These are phyloP conservation scores for Macrophomina phaseolina DNA, from an alignment of 2,329 filamentous ascomycete genomes.

Conservation along the genomic window DNA sequence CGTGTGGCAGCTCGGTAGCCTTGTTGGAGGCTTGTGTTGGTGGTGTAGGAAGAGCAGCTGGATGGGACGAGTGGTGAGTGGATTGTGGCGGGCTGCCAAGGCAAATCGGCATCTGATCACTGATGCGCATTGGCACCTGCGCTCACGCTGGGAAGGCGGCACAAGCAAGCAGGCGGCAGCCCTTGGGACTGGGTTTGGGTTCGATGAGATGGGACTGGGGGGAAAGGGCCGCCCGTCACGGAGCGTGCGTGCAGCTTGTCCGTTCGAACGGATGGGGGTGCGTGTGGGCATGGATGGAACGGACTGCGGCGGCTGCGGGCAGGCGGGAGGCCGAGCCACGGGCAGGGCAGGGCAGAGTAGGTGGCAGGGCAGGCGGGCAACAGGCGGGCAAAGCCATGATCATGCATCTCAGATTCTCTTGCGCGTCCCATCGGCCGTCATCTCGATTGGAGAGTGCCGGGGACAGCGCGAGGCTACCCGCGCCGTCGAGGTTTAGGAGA, in stretches of 20 bases:
- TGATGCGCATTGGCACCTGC: constrained; percentile 13
- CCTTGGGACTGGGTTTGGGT: not conserved
- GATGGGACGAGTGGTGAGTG: not conserved
- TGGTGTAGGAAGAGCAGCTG: not conserved
- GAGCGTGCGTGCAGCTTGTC: not conserved
- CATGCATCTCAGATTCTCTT: constrained; percentile 17
- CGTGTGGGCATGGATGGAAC: constrained; percentile 2
- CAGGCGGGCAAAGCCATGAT: not conserved
- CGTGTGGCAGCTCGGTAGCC: constrained; percentile 7
- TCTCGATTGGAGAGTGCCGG: constrained; percentile 22
- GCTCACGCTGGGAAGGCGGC: not conserved
- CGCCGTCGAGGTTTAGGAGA: not conserved
- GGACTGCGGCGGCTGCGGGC: not conserved
- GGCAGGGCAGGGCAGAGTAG: no score
- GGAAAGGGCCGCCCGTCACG: not conserved
- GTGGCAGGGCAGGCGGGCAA: no score
- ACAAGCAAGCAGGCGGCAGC: not conserved
- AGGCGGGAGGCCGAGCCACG: not conserved
- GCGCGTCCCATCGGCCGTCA: constrained; percentile 15
- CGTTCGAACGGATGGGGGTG: not conserved
- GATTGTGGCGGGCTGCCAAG: not conserved
- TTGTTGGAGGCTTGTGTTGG: constrained; percentile 5
- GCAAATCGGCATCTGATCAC: constrained; percentile 7
- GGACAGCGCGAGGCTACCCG: not conserved
- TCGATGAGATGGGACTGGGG: not conserved